These are phyloP conservation scores for Curvularia lunata DNA, from an alignment of 2,329 filamentous ascomycete genomes.

Conservation along the genomic window DNA sequence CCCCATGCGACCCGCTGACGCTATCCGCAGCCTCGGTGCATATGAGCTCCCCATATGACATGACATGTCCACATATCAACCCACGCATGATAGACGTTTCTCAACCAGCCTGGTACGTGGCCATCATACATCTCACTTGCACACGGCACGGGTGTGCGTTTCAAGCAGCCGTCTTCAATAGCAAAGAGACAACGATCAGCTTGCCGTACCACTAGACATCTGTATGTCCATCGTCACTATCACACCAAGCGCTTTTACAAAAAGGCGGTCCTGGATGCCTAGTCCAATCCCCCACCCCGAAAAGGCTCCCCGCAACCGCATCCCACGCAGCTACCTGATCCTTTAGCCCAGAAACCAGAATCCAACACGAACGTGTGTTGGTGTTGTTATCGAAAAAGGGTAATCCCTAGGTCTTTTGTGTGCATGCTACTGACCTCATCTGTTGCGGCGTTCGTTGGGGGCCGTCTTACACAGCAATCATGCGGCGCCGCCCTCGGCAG, in stretches of 20 bases:
- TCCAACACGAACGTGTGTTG: neutral
- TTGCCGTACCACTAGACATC: neutral
- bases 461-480: neutral
- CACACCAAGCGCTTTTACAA: neutral
- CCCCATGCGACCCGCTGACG: neutral
- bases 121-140: neutral
- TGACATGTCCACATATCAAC: neutral
- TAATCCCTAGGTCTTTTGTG: neutral
- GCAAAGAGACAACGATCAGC: neutral
- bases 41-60: neutral
- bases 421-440: neutral
- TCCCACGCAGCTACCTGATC: neutral
- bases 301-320: neutral
- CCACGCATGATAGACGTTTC: neutral
- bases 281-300: neutral
- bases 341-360: neutral
- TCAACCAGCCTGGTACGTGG: neutral
- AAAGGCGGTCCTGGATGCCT: neutral
- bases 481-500: neutral
- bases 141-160: neutral
- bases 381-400: neutral
- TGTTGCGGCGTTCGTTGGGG: neutral
- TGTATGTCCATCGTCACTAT: neutral
- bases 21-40: neutral
- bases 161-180: neutral